These are phyloP conservation scores for Naematelia encephala DNA, from an alignment of 768 basidiomycete genomes.

Conservation along the genomic window DNA sequence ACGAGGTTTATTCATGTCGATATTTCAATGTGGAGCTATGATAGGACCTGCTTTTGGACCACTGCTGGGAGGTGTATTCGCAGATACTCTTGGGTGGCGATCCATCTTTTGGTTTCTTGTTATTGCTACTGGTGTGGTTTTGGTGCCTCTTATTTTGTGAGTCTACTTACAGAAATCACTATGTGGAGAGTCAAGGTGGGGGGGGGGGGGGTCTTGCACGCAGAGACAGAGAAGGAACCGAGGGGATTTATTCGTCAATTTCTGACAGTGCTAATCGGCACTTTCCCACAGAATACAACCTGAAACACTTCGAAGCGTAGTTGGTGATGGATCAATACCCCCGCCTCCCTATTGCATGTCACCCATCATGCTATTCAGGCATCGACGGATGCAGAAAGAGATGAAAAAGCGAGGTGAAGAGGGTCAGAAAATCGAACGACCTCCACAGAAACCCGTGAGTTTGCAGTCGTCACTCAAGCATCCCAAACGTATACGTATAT, in stretches of 20 bases:
- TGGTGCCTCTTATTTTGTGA: constrained; percentile 52
- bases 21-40: constrained; percentile 36
- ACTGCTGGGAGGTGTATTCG: constrained; percentile 56
- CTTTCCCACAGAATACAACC: constrained; percentile 52
- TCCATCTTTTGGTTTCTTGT: constrained; percentile 44
- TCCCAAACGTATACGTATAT: not conserved
- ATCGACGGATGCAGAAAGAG: constrained; percentile 21
- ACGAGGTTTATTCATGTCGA: constrained; percentile 65
- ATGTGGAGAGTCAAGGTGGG: too few species aligned
- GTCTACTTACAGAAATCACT: constrained; percentile 3
- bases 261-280: not conserved
- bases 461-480: not conserved
- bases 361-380: constrained; percentile 29
- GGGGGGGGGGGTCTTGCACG: too few species aligned
- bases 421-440: constrained; percentile 26
- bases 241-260: too few species aligned
- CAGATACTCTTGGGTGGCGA: constrained; percentile 64
- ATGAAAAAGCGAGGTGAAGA: constrained; percentile 25
- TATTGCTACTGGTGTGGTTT: constrained; percentile 31
- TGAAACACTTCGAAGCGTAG: constrained; percentile 53
- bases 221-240: too few species aligned
- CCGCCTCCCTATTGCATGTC: constrained; percentile 41
- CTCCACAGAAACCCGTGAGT: constrained; percentile 39
- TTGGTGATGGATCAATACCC: constrained; percentile 43
- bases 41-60: constrained; percentile 54